Percentiles rank a stretch among this genome's conserved stretches.
These are phyloP conservation scores for Hylodesmum podocarpum DNA, from an alignment of 306 rosid species.

Conservation along the genomic window DNA sequence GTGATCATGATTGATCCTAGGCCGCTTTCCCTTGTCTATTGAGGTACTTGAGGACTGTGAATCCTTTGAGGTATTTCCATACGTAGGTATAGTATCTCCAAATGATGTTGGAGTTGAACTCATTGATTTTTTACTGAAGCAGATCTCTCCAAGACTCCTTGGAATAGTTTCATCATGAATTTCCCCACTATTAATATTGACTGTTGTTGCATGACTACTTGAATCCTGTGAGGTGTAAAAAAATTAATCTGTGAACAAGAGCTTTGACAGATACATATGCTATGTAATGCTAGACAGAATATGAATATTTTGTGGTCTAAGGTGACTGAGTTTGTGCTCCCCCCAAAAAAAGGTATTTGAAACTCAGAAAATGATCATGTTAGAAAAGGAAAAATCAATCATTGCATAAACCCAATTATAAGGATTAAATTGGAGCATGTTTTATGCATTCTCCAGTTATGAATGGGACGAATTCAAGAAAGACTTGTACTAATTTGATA, in stretches of 20 bases:
- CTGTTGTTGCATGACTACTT: conserved; percentile 45
- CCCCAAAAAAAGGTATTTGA: not conserved
- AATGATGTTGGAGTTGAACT: conserved; percentile 51
- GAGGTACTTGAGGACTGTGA: conserved; percentile 42
- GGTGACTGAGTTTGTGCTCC: not conserved
- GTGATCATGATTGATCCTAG: conserved; percentile 19
- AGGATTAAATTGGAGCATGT: conserved; percentile 1
- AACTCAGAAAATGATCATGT: not conserved
- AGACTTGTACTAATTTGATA: not conserved
- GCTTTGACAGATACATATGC: not conserved
- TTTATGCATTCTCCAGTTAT: not conserved
- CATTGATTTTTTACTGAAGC: conserved; percentile 46
- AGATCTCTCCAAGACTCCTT: conserved; percentile 73
- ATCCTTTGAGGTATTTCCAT: conserved; percentile 46
- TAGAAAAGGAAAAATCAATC: not conserved
- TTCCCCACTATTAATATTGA: conserved; percentile 54
- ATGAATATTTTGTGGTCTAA: not conserved
- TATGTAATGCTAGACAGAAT: not conserved
- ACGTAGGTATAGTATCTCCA: conserved; percentile 41
- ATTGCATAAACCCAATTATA: not conserved
- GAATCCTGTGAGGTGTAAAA: conserved; percentile 40
- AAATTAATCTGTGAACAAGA: not conserved
- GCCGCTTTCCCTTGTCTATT: conserved; percentile 48
- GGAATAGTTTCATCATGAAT: conserved; percentile 71
- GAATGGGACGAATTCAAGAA: not conserved